Conservation (phyloP, 1,139 yeast genomes). For the Yamadazyma atmosphaerica region DNA sequence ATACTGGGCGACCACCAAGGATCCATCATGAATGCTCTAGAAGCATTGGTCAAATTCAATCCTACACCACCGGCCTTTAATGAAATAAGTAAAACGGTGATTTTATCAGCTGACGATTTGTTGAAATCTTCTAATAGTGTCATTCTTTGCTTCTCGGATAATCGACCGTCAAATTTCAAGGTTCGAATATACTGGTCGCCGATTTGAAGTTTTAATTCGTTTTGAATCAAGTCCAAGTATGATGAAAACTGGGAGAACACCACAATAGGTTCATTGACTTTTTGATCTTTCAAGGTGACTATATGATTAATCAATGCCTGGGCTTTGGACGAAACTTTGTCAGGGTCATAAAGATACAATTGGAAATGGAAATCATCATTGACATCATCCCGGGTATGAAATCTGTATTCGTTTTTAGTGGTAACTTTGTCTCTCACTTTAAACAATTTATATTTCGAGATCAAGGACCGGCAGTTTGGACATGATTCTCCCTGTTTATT, state of each 20-base stretch:
- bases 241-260: constrained; percentile 92
- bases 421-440: constrained; percentile 33
- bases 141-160: constrained; percentile 67
- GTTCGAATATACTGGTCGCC: constrained; percentile 27
- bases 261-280: constrained; percentile 71
- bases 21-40: constrained; percentile 88
- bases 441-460: constrained; percentile 46
- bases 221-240: constrained; percentile 72
- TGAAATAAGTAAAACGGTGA: constrained; percentile 67
- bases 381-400: constrained; percentile 29
- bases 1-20: constrained; percentile 98
- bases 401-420: constrained; percentile 31
- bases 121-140: constrained; percentile 58
- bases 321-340: constrained; percentile 68
- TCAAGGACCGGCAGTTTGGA: constrained; percentile 57
- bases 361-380: constrained; percentile 28
- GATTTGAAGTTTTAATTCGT: constrained; percentile 50
- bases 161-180: constrained; percentile 77
- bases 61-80: constrained; percentile 97
- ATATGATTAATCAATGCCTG: constrained; percentile 67
- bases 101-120: constrained; percentile 20
- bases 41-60: constrained; percentile 81
- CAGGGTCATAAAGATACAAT: constrained; percentile 48
- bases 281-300: constrained; percentile 49
- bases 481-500: constrained; percentile 41